phyloP scores from a whole-genome alignment of 1,139 yeast species.

The Suhomyces coccinellae region DNA sequence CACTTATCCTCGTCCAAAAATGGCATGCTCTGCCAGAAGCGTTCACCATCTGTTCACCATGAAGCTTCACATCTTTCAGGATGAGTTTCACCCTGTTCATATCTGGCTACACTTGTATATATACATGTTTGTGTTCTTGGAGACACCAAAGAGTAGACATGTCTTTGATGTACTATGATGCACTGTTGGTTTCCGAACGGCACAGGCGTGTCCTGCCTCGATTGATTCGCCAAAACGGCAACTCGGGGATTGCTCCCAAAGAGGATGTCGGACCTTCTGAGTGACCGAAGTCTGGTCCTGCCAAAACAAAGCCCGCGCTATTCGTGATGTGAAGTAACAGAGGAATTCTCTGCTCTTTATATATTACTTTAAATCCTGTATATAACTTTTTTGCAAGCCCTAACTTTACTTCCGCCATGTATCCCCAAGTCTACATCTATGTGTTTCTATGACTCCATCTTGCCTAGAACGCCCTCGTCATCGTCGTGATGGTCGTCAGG shows the following conservation, averaged over 20 bases:
- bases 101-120: constrained; percentile 6
- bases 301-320: constrained; percentile 18
- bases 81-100: background rate
- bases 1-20: too few species aligned
- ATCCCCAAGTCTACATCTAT: background rate
- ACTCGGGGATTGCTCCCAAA: constrained; percentile 37
- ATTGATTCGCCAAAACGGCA: constrained; percentile 47
- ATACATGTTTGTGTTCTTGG: constrained; percentile 52
- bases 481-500: constrained; percentile 10
- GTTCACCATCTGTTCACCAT: too few species aligned
- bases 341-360: constrained; percentile 6
- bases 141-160: constrained; percentile 45
- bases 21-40: too few species aligned
- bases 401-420: background rate
- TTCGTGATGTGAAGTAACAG: background rate
- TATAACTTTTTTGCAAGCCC: background rate
- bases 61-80: background rate
- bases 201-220: constrained; percentile 31
- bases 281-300: constrained; percentile 16
- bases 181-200: constrained; percentile 30
- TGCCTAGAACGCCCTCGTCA: constrained; percentile 25
- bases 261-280: constrained; percentile 36
- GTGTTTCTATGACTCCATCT: constrained; percentile 19
- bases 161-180: constrained; percentile 54
- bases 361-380: constrained; percentile 2